Conservation (phyloP, 1,284 basidiomycete genomes). For the Schizopora paradoxa region DNA sequence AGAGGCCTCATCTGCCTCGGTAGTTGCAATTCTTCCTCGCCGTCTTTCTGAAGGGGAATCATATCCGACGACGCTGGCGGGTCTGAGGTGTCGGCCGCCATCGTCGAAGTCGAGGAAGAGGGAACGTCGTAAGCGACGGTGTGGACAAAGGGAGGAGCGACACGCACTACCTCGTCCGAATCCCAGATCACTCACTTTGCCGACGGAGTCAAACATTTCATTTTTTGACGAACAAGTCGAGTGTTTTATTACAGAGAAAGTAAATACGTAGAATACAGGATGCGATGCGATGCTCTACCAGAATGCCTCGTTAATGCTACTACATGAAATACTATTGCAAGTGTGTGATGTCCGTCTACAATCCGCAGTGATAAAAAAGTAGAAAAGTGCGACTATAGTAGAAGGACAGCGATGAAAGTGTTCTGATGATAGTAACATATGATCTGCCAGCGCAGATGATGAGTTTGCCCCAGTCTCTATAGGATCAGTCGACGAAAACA, state of each 20-base stretch:
- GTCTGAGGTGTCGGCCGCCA: too few species aligned
- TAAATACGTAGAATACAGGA: constrained; percentile 46
- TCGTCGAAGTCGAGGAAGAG: too few species aligned
- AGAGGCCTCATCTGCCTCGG: constrained; percentile 57
- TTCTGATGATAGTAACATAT: constrained; percentile 14
- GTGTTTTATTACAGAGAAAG: constrained; percentile 21
- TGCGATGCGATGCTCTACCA: constrained; percentile 56
- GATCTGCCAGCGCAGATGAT: constrained; percentile 19
- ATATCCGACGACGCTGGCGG: constrained; percentile 36
- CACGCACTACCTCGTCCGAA: not conserved
- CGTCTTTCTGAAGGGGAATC: constrained; percentile 51
- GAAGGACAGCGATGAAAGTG: constrained; percentile 12
- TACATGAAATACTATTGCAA: constrained; percentile 29
- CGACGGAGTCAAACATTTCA: too few species aligned
- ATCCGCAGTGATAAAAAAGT: constrained; percentile 36
- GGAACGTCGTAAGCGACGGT: too few species aligned
- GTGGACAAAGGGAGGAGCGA: not conserved
- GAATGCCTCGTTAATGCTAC: constrained; percentile 50
- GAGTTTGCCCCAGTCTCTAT: constrained; percentile 18
- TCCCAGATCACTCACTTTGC: too few species aligned
- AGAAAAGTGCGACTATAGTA: constrained; percentile 12
- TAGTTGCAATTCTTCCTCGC: constrained; percentile 53
- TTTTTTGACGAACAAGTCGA: too few species aligned
- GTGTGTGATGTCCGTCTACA: constrained; percentile 47
- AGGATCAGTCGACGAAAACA: constrained; percentile 18